Percentiles rank a stretch among this genome's conserved stretches.
These are phyloP conservation scores for Eucalyptus pauciflora DNA, from an alignment of 345 rosid species.

Conservation along the genomic window DNA sequence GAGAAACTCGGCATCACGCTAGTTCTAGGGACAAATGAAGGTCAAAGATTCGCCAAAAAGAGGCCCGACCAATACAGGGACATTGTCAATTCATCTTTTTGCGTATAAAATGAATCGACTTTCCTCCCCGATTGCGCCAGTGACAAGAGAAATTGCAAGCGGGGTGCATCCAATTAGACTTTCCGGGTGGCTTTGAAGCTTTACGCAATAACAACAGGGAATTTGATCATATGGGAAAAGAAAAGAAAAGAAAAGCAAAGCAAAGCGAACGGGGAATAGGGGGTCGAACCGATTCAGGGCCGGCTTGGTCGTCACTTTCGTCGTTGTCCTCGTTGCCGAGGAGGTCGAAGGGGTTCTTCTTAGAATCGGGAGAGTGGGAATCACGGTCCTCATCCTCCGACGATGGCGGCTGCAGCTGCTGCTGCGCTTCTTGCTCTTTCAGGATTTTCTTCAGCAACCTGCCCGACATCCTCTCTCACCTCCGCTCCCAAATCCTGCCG, in stretches of 20 bases:
- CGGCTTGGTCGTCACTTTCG: slow-evolving; percentile 15
- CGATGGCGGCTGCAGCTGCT: not conserved
- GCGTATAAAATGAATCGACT: not conserved
- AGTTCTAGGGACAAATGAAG: not conserved
- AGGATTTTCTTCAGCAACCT: slow-evolving; percentile 68
- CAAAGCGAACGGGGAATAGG: not conserved
- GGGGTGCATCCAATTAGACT: not conserved
- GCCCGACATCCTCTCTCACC: slow-evolving; percentile 38
- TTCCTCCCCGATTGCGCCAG: not conserved
- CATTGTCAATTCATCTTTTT: not conserved
- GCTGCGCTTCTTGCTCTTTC: slow-evolving; percentile 57
- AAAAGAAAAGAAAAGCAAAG: not conserved
- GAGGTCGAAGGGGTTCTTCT: slow-evolving; percentile 64
- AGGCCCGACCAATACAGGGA: not conserved
- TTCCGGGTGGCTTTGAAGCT: not conserved
- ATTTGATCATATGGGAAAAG: not conserved
- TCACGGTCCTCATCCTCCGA: slow-evolving; percentile 19
- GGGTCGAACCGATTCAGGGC: slow-evolving; percentile 19
- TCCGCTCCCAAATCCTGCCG: not conserved
- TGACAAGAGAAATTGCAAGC: not conserved
- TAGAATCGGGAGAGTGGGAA: slow-evolving; percentile 21
- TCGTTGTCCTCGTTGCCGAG: slow-evolving; percentile 44
- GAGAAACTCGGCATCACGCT: not conserved
- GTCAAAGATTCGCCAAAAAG: not conserved
- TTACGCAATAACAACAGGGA: not conserved